Conservation (phyloP, 1,284 basidiomycete genomes). For the Leccinum pachyderme region DNA sequence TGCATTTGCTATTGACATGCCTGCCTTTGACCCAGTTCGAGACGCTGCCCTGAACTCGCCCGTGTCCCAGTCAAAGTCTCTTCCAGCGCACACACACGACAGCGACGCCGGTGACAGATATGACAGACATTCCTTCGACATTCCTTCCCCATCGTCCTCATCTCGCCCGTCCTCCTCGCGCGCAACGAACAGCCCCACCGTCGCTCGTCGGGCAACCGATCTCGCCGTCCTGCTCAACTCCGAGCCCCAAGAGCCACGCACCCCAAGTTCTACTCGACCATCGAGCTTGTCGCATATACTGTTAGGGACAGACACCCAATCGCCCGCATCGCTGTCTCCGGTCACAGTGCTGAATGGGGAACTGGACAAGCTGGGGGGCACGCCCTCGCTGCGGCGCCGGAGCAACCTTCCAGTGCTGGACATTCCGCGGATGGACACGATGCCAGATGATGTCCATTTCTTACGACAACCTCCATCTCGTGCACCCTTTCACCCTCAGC, state of each 20-base stretch:
- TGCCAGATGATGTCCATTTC: constrained; percentile 25
- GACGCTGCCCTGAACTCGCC: constrained; percentile 77
- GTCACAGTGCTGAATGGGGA: constrained; percentile 17
- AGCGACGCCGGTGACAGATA: constrained; percentile 25
- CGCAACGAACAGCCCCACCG: constrained; percentile 43
- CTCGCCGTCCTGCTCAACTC: constrained; percentile 69
- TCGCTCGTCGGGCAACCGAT: constrained; percentile 62
- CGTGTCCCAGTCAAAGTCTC: constrained; percentile 33
- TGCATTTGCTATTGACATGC: constrained; percentile 44
- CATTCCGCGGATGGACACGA: constrained; percentile 27
- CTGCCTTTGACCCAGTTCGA: constrained; percentile 79
- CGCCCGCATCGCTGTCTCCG: constrained; percentile 11
- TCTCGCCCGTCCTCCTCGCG: constrained; percentile 35
- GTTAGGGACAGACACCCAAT: constrained; percentile 34
- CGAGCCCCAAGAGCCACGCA: constrained; percentile 43
- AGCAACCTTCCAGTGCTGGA: constrained; percentile 34
- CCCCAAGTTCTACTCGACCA: constrained; percentile 40
- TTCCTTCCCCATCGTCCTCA: constrained; percentile 35
- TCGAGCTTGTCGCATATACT: constrained; percentile 54
- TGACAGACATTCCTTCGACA: constrained; percentile 29
- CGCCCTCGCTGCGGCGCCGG: constrained; percentile 40
- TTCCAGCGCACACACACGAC: constrained; percentile 28
- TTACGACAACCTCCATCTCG: constrained; percentile 33
- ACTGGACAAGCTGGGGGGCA: constrained; percentile 41
- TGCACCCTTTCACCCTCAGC: constrained; percentile 27